Evolutionary conservation across 257 asterid genomes (phyloP).

Genomic region (Solanum virginianum): DNA sequence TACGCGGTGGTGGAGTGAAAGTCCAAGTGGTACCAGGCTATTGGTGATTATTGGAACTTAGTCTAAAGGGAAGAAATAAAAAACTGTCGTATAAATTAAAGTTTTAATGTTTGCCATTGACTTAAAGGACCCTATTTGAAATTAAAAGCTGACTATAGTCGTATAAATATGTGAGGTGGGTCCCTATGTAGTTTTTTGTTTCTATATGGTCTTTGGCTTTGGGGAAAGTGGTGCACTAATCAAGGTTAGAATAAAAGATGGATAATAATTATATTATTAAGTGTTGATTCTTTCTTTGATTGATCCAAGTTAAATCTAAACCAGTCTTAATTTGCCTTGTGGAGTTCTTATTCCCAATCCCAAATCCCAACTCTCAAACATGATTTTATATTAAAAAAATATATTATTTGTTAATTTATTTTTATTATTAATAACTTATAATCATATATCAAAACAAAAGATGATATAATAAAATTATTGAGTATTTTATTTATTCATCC

Average conservation of each 20-base stretch:
- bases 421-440: too few relatives aligned
- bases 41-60: conserved; percentile 38
- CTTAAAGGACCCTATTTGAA: conserved; percentile 14
- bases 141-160: conserved; percentile 15
- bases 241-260: not conserved
- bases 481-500: not conserved
- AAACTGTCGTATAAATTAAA: conserved; percentile 26
- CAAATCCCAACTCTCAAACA: not conserved
- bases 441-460: not conserved
- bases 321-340: not conserved
- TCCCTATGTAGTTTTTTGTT: not conserved
- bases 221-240: not conserved
- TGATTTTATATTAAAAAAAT: not conserved
- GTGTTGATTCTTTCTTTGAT: not conserved
- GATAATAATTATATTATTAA: not conserved
- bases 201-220: not conserved
- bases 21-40: conserved; percentile 22
- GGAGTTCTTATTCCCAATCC: not conserved
- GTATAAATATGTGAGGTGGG: not conserved
- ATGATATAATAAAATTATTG: not conserved
- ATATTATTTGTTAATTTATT: too few relatives aligned
- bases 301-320: not conserved
- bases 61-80: conserved; percentile 12
- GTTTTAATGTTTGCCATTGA: conserved; percentile 40
- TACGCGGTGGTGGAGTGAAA: not conserved